Evolutionary conservation across 2,329 filamentous ascomycete species (phyloP).

Genomic region (Colletotrichum sp.): DNA sequence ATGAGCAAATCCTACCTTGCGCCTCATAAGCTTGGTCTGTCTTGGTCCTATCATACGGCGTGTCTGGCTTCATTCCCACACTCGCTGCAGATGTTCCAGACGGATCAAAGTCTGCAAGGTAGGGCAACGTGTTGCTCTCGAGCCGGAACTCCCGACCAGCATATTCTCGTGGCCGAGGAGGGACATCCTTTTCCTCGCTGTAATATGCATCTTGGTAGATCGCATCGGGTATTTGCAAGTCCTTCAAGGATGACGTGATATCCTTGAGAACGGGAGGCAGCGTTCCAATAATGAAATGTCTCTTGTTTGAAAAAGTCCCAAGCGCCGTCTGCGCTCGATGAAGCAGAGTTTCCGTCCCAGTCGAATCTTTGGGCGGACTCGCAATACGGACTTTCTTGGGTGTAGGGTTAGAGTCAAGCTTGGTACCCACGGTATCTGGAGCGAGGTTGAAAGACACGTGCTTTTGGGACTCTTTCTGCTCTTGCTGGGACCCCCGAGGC

Average conservation of each 20-base stretch:
- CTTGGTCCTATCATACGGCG: slow-evolving; percentile 53
- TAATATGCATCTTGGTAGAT: slow-evolving; percentile 90
- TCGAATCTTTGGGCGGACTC: slow-evolving; percentile 17
- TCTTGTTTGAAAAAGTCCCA: slow-evolving; percentile 8
- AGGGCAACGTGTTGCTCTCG: slow-evolving; percentile 76
- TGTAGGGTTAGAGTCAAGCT: slow-evolving; percentile 8
- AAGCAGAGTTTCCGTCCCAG: background rate
- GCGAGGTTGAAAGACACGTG: slow-evolving; percentile 37
- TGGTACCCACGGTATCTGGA: slow-evolving; percentile 2
- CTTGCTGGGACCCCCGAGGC: background rate
- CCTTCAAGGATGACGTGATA: slow-evolving; percentile 61
- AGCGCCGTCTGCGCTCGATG: background rate
- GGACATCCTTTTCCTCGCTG: slow-evolving; percentile 82
- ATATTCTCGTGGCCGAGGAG: slow-evolving; percentile 78
- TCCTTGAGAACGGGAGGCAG: slow-evolving; percentile 40
- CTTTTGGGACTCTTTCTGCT: slow-evolving; percentile 28
- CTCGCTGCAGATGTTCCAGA: slow-evolving; percentile 59
- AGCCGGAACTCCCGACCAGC: slow-evolving; percentile 86
- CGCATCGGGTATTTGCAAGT: slow-evolving; percentile 65
- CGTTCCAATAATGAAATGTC: slow-evolving; percentile 34
- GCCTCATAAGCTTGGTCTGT: slow-evolving; percentile 56
- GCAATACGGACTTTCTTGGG: background rate
- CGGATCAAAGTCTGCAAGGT: slow-evolving; percentile 78
- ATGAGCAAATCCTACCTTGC: slow-evolving; percentile 57
- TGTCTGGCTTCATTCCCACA: slow-evolving; percentile 55